A percentile compares a stretch with the other conserved stretches of the same genome.
These are phyloP conservation scores for Daedaleopsis nitida DNA, from an alignment of 768 basidiomycete genomes.

Conservation along the genomic window DNA sequence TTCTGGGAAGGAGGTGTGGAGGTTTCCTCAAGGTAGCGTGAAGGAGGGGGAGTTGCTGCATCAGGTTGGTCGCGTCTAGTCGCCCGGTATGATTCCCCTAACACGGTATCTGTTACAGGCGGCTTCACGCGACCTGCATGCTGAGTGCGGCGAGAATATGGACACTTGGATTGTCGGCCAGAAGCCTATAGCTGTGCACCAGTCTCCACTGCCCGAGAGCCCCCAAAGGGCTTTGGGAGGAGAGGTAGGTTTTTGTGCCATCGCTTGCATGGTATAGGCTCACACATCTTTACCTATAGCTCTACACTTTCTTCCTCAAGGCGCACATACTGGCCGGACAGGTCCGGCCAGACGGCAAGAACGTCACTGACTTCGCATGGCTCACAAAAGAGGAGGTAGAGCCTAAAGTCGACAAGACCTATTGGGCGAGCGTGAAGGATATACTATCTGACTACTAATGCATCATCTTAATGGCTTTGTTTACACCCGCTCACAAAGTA, in stretches of 20 bases:
- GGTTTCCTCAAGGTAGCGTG: slow-evolving; percentile 73
- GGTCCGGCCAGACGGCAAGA: slow-evolving; percentile 56
- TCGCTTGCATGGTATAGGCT: background rate
- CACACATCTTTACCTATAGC: slow-evolving; percentile 42
- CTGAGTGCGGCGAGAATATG: slow-evolving; percentile 80
- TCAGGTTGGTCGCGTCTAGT: slow-evolving; percentile 43
- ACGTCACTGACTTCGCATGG: slow-evolving; percentile 85
- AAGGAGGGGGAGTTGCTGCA: slow-evolving; percentile 73
- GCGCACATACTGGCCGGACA: slow-evolving; percentile 92
- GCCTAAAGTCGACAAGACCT: slow-evolving; percentile 61
- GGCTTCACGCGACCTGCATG: slow-evolving; percentile 67
- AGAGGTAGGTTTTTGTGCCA: slow-evolving; percentile 17
- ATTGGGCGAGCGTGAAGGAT: slow-evolving; percentile 79
- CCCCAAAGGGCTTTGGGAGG: slow-evolving; percentile 15
- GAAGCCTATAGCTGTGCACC: slow-evolving; percentile 82
- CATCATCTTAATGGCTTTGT: slow-evolving; percentile 15
- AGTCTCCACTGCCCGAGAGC: slow-evolving; percentile 42
- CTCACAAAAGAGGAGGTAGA: slow-evolving; percentile 90
- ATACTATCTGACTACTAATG: slow-evolving; percentile 69
- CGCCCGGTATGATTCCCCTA: slow-evolving; percentile 5
- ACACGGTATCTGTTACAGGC: slow-evolving; percentile 47
- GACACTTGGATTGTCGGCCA: slow-evolving; percentile 94
- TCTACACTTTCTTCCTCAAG: slow-evolving; percentile 87
- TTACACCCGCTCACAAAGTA: background rate
- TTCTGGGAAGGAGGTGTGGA: slow-evolving; percentile 63